Conservation (phyloP, 768 basidiomycete species). For the Podaxis rugospora region DNA sequence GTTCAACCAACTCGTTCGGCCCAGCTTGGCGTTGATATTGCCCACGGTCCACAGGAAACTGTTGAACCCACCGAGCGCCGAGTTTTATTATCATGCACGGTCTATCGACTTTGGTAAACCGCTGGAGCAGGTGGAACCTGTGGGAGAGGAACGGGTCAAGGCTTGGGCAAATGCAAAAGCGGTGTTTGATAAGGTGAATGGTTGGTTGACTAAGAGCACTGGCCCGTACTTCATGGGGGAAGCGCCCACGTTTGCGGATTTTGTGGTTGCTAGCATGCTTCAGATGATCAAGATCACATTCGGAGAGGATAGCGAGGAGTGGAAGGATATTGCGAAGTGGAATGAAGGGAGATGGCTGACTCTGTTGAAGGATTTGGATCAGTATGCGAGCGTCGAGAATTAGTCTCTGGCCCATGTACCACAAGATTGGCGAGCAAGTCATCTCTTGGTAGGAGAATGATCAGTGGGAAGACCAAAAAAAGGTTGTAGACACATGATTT, state of each 20-base stretch:
- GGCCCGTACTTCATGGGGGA: constrained; percentile 1
- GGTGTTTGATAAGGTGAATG: neutral
- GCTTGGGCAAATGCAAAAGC: constrained; percentile 1
- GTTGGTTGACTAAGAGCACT: neutral
- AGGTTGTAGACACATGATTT: too few relatives aligned
- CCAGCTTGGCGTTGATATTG: constrained; percentile 9
- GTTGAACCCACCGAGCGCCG: constrained; percentile 14
- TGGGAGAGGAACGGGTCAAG: neutral
- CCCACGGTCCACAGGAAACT: neutral
- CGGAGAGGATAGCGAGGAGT: constrained; percentile 28
- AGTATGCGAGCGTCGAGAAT: neutral
- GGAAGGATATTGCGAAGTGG: constrained; percentile 31
- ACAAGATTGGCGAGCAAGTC: too few relatives aligned
- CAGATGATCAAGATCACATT: constrained; percentile 24
- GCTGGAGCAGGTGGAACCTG: neutral
- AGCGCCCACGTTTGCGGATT: constrained; percentile 29
- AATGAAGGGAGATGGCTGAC: constrained; percentile 32
- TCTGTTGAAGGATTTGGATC: constrained; percentile 21
- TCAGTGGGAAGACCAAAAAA: too few relatives aligned
- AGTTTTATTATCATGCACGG: constrained; percentile 17
- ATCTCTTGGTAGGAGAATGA: too few relatives aligned
- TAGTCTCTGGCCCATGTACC: neutral
- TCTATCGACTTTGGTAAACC: neutral
- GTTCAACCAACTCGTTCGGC: neutral
- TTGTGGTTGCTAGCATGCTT: constrained; percentile 26